Base-by-base conservation (phyloP, 2,329 filamentous ascomycete genomes). In the Bisporella sp. region DNA sequence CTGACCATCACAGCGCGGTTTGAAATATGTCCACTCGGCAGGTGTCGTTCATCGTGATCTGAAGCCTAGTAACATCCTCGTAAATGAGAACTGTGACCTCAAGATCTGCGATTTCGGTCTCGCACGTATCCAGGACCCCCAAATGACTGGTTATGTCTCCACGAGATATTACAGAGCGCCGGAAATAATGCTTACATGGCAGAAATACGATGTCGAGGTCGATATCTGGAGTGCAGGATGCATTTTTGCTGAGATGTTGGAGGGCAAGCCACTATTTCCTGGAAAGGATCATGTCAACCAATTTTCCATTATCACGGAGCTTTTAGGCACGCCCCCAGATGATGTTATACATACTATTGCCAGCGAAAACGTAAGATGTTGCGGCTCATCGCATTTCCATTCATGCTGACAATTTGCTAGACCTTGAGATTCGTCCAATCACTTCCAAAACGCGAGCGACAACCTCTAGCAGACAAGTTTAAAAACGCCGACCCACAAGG, bases 181-280 rank as follows among this genome's bases (percentile, higher is more conserved):
- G 13, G 93, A 99, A 72, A 99, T 99, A 68, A 99, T 99, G 93
- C 89, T 99, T 67, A 97, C 93, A 58, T 99, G 93, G 93, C 93
- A 99, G 76, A 99, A 99, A 75, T 99, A 99, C 72, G 93, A 99
- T 62, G 85, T 97, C 45, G 93, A 97, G 73, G 93, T 99, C 52
- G 93, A 99, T 68, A 96, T 99, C 67, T 99, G 93, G 93, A 97
- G 93, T 68, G 92, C 92, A 13, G 93, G 93, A 54, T 99, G 93
- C 72, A 99, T 99, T 67, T 97, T 99, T 63, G 93, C 93, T 41
- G 93, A 99, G 73, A 99, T 99, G 93, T 79, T 99, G 53, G 92
- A 96, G 73, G 93, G 93, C 67, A 97, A 97, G 74, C 93, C 93
- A 32, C 75, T 99, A 28, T 99, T 99, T 77, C 93, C 93, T 0